phyloP scores from a whole-genome alignment of 2,329 filamentous ascomycete species.

The Cytospora mali region DNA sequence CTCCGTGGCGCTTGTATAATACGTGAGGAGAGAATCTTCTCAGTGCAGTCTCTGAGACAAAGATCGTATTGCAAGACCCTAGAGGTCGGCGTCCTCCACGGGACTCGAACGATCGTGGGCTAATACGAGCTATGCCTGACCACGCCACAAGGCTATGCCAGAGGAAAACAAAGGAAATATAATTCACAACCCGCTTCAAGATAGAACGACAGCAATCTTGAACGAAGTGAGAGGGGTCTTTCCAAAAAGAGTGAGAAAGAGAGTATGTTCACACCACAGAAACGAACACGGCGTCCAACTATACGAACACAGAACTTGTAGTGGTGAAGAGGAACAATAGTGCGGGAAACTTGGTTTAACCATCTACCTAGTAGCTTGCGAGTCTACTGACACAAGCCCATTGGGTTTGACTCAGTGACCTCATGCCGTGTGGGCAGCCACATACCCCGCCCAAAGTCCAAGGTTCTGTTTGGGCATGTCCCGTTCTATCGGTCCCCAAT shows the following conservation, averaged over 20 bases:
- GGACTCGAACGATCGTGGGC: not conserved
- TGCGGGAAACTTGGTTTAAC: not conserved
- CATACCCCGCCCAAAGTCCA: not conserved
- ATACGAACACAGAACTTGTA: not conserved
- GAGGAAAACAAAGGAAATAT: not conserved
- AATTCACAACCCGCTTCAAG: not conserved
- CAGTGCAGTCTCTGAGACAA: not conserved
- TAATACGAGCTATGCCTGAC: not conserved
- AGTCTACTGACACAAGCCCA: too few species aligned
- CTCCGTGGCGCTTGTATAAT: too few species aligned
- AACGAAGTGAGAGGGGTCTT: not conserved
- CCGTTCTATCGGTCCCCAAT: not conserved
- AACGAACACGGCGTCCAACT: not conserved
- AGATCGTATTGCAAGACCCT: not conserved
- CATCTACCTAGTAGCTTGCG: not conserved
- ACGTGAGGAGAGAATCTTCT: not conserved
- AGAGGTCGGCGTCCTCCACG: not conserved
- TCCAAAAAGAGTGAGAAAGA: not conserved
- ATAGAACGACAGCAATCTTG: not conserved
- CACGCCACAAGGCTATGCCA: not conserved
- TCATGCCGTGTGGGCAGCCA: not conserved
- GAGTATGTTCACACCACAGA: not conserved
- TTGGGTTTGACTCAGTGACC: not conserved
- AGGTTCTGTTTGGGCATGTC: not conserved
- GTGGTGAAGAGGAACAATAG: not conserved